Conservation (phyloP, 208 protist genomes). For the Wallacemonas sp. region DNA sequence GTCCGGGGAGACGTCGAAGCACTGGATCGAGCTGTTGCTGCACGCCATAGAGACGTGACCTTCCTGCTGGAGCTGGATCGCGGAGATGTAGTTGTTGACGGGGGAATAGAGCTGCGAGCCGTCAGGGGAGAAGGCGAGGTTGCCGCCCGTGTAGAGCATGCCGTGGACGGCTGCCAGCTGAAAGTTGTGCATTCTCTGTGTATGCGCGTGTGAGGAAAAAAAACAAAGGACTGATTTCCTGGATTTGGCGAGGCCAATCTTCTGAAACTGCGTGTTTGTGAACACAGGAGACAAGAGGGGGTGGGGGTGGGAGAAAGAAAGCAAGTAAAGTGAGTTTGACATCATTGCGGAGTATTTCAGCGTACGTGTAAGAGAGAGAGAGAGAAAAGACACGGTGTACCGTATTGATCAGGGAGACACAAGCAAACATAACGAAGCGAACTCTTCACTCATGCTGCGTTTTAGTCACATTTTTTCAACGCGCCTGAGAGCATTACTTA, state of each 20-base stretch:
- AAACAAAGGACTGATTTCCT: slow-evolving; percentile 16
- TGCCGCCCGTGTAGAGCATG: slow-evolving; percentile 93
- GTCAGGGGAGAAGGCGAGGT: slow-evolving; percentile 84
- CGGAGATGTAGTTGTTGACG: slow-evolving; percentile 87
- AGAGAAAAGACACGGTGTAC: too few relatives aligned
- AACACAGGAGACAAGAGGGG: too few relatives aligned
- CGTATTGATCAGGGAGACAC: too few relatives aligned
- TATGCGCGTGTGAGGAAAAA: too few relatives aligned
- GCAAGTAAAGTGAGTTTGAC: too few relatives aligned
- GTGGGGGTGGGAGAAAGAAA: too few relatives aligned
- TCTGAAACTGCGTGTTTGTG: slow-evolving; percentile 10
- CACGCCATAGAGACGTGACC: slow-evolving; percentile 74
- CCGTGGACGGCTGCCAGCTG: slow-evolving; percentile 90
- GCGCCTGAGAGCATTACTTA: too few relatives aligned
- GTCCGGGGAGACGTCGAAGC: slow-evolving; percentile 87
- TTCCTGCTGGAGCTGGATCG: slow-evolving; percentile 77
- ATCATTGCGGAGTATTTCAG: too few relatives aligned
- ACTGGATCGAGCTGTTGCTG: slow-evolving; percentile 90
- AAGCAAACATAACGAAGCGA: too few relatives aligned
- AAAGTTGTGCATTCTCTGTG: slow-evolving; percentile 83
- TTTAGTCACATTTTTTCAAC: too few relatives aligned
- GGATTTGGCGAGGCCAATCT: slow-evolving; percentile 14
- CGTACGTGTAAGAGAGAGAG: too few relatives aligned
- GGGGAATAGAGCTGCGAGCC: slow-evolving; percentile 83
- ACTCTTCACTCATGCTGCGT: too few relatives aligned